Evolutionary conservation across 2,329 filamentous ascomycete species (phyloP).

Genomic region (Paramyrothecium roridum): DNA sequence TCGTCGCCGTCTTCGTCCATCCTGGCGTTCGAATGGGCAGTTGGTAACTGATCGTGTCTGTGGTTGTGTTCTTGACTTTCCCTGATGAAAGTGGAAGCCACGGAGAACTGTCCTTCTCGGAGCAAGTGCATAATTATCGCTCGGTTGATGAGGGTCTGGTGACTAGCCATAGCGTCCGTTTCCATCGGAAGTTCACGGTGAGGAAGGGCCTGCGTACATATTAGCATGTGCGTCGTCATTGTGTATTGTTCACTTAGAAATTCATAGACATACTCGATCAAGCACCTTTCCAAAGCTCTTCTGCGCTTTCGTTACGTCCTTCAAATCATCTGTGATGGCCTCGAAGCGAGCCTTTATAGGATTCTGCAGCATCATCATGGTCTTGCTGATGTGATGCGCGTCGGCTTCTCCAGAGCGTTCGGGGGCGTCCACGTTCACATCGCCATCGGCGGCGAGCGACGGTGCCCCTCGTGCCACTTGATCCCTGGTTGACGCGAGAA

Average conservation of each 20-base stretch:
- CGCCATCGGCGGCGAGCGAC: background rate
- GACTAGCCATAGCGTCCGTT: constrained; percentile 74
- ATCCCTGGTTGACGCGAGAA: constrained; percentile 70
- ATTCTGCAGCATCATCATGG: constrained; percentile 80
- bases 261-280: constrained; percentile 60
- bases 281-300: constrained; percentile 82
- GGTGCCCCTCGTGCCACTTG: constrained; percentile 60
- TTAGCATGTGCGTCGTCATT: constrained; percentile 10
- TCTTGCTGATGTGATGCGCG: constrained; percentile 62
- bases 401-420: constrained; percentile 25
- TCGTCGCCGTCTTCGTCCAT: constrained; percentile 28
- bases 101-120: constrained; percentile 87
- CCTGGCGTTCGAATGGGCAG: constrained; percentile 14
- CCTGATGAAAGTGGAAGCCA: constrained; percentile 78
- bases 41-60: constrained; percentile 42
- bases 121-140: constrained; percentile 96
- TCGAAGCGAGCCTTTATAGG: constrained; percentile 81
- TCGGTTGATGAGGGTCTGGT: constrained; percentile 78
- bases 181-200: constrained; percentile 68
- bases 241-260: background rate
- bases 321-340: constrained; percentile 74
- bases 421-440: constrained; percentile 3
- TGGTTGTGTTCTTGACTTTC: constrained; percentile 39
- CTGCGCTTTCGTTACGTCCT: constrained; percentile 77
- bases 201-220: constrained; percentile 31